phyloP scores from a whole-genome alignment of 2,329 filamentous ascomycete genomes.

The Neoarthrinium moseri region DNA sequence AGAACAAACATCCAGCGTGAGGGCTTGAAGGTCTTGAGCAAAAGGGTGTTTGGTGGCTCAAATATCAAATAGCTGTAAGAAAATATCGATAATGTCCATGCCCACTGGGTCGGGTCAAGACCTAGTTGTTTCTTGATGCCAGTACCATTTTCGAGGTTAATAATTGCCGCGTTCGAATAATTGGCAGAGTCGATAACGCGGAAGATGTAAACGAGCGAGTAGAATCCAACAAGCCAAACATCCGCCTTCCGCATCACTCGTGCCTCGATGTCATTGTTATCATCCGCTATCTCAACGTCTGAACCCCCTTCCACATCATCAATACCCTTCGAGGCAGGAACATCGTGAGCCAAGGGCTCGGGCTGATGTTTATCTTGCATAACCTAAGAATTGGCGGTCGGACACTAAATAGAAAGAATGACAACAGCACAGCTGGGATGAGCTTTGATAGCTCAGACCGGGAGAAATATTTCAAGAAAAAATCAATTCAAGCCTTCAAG shows the following conservation, averaged over 20 bases:
- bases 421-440: not conserved
- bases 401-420: too few relatives aligned
- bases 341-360: conserved; percentile 12
- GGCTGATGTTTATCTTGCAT: not conserved
- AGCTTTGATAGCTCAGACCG: not conserved
- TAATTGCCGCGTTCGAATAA: conserved; percentile 38
- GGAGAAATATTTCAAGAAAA: too few relatives aligned
- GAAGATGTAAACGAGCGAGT: conserved; percentile 37
- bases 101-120: conserved; percentile 31
- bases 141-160: conserved; percentile 36
- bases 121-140: conserved; percentile 37
- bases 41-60: conserved; percentile 35
- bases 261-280: conserved; percentile 23
- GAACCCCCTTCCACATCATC: not conserved
- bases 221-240: conserved; percentile 29
- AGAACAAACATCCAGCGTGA: conserved; percentile 34
- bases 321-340: not conserved
- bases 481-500: too few relatives aligned
- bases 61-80: conserved; percentile 37
- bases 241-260: conserved; percentile 32
- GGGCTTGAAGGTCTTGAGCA: conserved; percentile 32
- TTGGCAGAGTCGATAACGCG: conserved; percentile 37
- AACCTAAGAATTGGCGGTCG: too few relatives aligned
- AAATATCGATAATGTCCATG: conserved; percentile 38
- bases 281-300: conserved; percentile 1